Percentiles rank a stretch among this genome's conserved stretches.
phyloP scores from a whole-genome alignment of 2,329 filamentous ascomycete species.

The Arthrobotrys sinensis region DNA sequence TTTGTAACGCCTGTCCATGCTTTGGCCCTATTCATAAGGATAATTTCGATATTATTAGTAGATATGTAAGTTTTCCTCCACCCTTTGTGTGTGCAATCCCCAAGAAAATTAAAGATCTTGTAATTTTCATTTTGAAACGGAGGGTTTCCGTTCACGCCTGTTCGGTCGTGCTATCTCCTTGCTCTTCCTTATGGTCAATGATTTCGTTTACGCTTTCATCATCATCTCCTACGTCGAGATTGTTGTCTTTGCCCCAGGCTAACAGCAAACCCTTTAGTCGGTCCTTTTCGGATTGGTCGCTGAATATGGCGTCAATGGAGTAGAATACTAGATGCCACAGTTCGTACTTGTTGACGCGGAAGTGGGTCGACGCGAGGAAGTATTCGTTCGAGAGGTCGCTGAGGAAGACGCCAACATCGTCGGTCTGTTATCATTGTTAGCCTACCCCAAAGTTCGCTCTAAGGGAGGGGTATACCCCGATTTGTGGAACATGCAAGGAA shows the following conservation, averaged over 20 bases:
- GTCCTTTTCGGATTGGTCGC: constrained; percentile 74
- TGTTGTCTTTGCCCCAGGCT: constrained; percentile 65
- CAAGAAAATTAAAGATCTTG: constrained; percentile 7
- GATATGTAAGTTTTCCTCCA: constrained; percentile 45
- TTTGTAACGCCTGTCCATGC: constrained; percentile 59
- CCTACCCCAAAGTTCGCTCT: constrained; percentile 4
- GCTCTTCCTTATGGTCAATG: constrained; percentile 32
- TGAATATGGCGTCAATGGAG: constrained; percentile 78
- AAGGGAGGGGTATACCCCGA: neutral
- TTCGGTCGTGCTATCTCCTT: constrained; percentile 13
- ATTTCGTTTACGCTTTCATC: constrained; percentile 58
- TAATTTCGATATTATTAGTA: constrained; percentile 42
- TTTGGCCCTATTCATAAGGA: constrained; percentile 57
- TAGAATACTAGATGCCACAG: constrained; percentile 74
- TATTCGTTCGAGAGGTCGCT: constrained; percentile 85
- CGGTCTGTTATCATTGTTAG: constrained; percentile 73
- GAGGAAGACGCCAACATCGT: constrained; percentile 86
- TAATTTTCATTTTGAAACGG: neutral
- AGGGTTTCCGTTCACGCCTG: neutral
- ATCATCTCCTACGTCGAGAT: constrained; percentile 41
- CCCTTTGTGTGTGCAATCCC: neutral
- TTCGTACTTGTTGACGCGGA: constrained; percentile 72
- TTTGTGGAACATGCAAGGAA: constrained; percentile 10
- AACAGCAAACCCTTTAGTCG: constrained; percentile 72
- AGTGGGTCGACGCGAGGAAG: constrained; percentile 79